Percentiles rank a stretch among this genome's conserved stretches.
Conservation (phyloP, 306 rosid genomes). For the Cicer pinnatifidum region DNA sequence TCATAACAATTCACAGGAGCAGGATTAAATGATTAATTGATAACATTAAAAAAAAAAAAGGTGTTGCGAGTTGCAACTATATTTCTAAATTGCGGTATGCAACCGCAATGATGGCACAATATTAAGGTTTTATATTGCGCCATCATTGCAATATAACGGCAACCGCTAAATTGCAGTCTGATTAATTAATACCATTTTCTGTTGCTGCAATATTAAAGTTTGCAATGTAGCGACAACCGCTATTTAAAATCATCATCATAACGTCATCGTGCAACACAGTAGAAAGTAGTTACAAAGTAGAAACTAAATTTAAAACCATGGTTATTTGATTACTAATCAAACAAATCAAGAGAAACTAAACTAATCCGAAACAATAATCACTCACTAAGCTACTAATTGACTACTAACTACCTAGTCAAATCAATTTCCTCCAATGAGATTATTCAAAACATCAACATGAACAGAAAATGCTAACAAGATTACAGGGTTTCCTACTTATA, state of each 20-base stretch:
- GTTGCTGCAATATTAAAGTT: too few species aligned
- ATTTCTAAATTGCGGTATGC: too few species aligned
- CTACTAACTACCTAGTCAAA: conserved; percentile 36
- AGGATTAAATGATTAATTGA: not conserved
- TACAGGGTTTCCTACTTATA: conserved; percentile 8
- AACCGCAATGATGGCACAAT: too few species aligned
- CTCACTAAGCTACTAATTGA: not conserved
- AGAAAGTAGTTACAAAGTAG: not conserved
- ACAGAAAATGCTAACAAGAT: conserved; percentile 31
- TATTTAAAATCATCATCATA: not conserved
- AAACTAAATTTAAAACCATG: not conserved
- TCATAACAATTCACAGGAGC: conserved; percentile 6
- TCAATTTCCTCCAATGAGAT: conserved; percentile 18
- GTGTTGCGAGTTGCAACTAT: not conserved
- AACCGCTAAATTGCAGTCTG: too few species aligned
- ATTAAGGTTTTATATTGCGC: too few species aligned
- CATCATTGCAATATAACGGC: too few species aligned
- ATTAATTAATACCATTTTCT: not conserved
- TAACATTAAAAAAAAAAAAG: too few species aligned
- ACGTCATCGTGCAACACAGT: not conserved
- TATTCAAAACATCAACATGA: not conserved
- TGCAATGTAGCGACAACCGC: too few species aligned
- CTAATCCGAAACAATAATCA: conserved; percentile 21
- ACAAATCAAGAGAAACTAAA: conserved; percentile 28
- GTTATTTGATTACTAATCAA: conserved; percentile 30